Percentiles rank a stretch among this genome's conserved stretches.
Evolutionary conservation across 306 rosid species (phyloP).

Genomic region (Casuarina cunninghamiana): DNA sequence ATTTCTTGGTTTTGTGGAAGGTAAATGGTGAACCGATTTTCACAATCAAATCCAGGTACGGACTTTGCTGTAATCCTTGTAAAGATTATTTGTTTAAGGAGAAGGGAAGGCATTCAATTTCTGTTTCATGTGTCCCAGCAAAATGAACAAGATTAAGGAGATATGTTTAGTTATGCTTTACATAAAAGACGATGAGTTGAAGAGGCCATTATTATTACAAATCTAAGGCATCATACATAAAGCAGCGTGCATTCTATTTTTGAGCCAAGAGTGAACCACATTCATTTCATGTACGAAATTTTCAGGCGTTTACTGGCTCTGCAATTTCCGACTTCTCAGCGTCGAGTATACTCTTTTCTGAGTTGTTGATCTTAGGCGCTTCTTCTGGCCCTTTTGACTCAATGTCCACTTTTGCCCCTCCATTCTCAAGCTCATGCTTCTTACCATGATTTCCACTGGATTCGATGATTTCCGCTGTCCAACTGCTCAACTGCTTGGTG

Average conservation of each 20-base stretch:
- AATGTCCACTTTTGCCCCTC: slow-evolving; percentile 20
- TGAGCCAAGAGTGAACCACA: neutral
- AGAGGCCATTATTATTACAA: neutral
- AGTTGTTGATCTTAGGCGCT: slow-evolving; percentile 20
- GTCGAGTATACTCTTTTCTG: slow-evolving; percentile 24
- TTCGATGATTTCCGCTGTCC: slow-evolving; percentile 34
- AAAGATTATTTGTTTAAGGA: no score
- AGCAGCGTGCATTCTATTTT: neutral
- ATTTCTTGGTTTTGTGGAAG: no score
- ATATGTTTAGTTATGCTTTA: neutral
- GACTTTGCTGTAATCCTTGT: no score
- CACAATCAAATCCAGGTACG: no score
- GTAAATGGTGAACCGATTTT: no score
- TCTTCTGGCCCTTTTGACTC: slow-evolving; percentile 24
- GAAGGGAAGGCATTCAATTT: no score
- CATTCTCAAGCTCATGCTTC: slow-evolving; percentile 28
- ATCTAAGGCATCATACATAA: neutral
- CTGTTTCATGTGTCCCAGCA: no score
- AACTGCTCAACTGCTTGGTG: slow-evolving; percentile 38
- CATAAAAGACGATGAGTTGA: neutral
- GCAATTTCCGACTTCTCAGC: slow-evolving; percentile 11
- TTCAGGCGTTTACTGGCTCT: slow-evolving; percentile 31
- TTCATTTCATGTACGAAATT: neutral
- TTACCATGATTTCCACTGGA: neutral
- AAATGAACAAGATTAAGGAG: no score